Evolutionary conservation across 495 filamentous ascomycete species (phyloP), one percentile per base, ranked within the genome.

Genomic region (Tricharina praecox): DNA sequence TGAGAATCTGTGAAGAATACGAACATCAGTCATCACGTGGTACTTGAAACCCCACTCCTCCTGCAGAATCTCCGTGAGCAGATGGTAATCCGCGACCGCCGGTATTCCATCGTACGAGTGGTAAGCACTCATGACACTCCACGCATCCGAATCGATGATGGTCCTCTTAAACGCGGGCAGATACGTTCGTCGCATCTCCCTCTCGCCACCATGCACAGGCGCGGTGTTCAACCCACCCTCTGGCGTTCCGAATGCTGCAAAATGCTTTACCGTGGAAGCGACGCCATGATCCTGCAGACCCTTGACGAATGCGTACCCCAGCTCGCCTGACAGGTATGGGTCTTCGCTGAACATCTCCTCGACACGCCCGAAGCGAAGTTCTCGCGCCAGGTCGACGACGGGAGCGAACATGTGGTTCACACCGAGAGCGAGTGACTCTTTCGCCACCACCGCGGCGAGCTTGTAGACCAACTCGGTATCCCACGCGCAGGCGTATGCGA

Each of bases 291-390:
- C 68, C 58, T 83, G 79, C 3, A 79, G 55, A 18, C 77, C 78
- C 19, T 67, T 71, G 45, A 75, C 70, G 46, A 75, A 80, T 16
- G 64, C 62, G 51, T 75, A 67, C n/a, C 71, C 74, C 4, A 59
- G 54, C 32, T 64, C 62, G 18, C 74, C 73, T 15, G 72, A 59
- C 18, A 82, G 67, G 53, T 70, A 77, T 4, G 70, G 60, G 44
- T 82, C 79, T 59, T 84, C 79, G 26, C 74, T 71, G 53, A 67
- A 79, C 1, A 70, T 78, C 60, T 84, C 79, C 59, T 82, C 78
- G 1, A 82, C 77, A 36, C 79, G 70, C 33, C 79, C 78, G 54
- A 71, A 82, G 37, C 78, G 68, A 32, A 77, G 64, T 52, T 84
- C 78, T 19, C 77, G 71, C 7, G 78, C 75, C 19, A 82, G 62